Percentiles rank a stretch among this genome's conserved stretches.
These are phyloP conservation scores for Pythium diclinum DNA, from an alignment of 352 stramenopile species.

Conservation along the genomic window DNA sequence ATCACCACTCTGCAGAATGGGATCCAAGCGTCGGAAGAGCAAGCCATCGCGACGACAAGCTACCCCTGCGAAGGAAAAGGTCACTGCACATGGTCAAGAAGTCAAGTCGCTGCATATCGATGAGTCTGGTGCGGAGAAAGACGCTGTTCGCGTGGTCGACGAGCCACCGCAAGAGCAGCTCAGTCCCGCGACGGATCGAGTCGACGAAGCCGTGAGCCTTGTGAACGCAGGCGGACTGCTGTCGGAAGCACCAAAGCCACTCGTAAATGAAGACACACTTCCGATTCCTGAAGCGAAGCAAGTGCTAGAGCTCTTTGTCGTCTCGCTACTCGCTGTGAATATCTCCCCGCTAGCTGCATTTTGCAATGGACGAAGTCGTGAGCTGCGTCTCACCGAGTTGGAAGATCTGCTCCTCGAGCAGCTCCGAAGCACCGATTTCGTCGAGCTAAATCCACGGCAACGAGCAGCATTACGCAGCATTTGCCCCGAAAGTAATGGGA, in stretches of 20 bases:
- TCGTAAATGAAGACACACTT: not conserved
- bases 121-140: not conserved
- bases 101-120: not conserved
- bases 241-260: not conserved
- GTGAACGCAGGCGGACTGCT: not conserved
- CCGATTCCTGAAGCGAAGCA: conserved; percentile 2
- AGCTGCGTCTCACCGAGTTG: not conserved
- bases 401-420: not conserved
- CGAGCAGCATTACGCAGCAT: not conserved
- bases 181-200: not conserved
- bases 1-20: conserved; percentile 1
- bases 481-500: not conserved
- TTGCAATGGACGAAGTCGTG: not conserved
- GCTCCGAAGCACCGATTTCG: not conserved
- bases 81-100: not conserved
- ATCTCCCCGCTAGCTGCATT: not conserved
- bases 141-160: not conserved
- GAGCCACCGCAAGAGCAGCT: not conserved
- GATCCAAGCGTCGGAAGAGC: conserved; percentile 13
- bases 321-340: conserved; percentile 9
- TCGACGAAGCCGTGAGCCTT: not conserved
- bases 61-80: not conserved
- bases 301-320: conserved; percentile 3
- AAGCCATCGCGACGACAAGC: conserved; percentile 3
- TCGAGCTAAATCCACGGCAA: not conserved